These are phyloP conservation scores for Stemphylium lycopersici DNA, from an alignment of 2,329 filamentous ascomycete species.

Conservation along the genomic window DNA sequence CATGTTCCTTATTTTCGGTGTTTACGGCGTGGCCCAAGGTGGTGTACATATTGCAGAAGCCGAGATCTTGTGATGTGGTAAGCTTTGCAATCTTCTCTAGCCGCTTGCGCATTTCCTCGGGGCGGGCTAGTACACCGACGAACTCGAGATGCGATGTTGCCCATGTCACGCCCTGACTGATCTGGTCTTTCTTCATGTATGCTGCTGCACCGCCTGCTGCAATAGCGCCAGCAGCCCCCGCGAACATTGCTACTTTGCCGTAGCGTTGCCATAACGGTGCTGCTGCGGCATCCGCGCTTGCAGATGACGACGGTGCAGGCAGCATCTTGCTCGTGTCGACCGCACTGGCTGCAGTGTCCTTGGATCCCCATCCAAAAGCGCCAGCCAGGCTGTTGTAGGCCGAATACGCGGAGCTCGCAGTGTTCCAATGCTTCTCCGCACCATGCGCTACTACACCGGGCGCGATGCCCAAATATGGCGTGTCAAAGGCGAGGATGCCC, in stretches of 20 bases:
- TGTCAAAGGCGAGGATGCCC: constrained; percentile 91
- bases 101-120: constrained; percentile 78
- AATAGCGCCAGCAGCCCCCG: constrained; percentile 79
- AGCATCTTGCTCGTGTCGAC: constrained; percentile 46
- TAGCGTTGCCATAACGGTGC: constrained; percentile 72
- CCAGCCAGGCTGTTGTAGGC: constrained; percentile 68
- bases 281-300: constrained; percentile 53
- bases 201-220: constrained; percentile 84
- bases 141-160: constrained; percentile 91
- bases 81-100: constrained; percentile 71
- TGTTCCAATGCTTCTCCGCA: constrained; percentile 85
- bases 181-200: constrained; percentile 82
- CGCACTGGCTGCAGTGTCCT: constrained; percentile 23
- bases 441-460: constrained; percentile 84
- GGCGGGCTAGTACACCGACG: constrained; percentile 84
- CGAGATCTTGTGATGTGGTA: constrained; percentile 69
- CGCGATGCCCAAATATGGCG: constrained; percentile 83
- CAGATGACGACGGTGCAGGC: constrained; percentile 45
- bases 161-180: constrained; percentile 79
- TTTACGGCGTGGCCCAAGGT: constrained; percentile 73
- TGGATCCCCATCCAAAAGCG: constrained; percentile 66
- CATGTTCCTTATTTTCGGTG: constrained; percentile 46
- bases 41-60: constrained; percentile 88
- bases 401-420: constrained; percentile 71
- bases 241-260: constrained; percentile 84